A percentile compares a stretch with the other conserved stretches of the same genome.
Conservation (phyloP, 1,284 basidiomycete species). For the Cerioporus squamosus region DNA sequence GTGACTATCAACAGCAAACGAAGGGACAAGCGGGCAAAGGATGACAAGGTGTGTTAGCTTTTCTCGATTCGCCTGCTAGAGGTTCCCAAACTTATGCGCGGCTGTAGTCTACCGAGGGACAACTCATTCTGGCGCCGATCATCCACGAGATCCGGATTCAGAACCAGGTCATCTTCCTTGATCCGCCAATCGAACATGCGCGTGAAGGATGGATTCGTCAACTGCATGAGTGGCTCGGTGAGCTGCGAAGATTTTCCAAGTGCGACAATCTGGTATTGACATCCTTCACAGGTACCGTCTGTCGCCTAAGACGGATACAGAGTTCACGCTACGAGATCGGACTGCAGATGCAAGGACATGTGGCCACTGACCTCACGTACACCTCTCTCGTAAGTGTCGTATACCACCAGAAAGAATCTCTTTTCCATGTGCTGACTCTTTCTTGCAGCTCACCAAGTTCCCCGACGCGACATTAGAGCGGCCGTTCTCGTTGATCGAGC, state of each 20-base stretch:
- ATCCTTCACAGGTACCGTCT: conserved; percentile 74
- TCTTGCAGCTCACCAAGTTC: conserved; percentile 75
- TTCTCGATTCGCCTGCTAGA: background rate
- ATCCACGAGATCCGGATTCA: conserved; percentile 97
- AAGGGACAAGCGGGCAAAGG: conserved; percentile 69
- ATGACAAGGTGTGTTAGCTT: conserved; percentile 65
- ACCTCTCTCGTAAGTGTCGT: conserved; percentile 70
- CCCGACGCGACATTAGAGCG: conserved; percentile 76
- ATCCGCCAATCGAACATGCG: conserved; percentile 96
- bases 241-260: conserved; percentile 15
- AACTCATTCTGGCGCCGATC: conserved; percentile 79
- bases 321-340: conserved; percentile 97
- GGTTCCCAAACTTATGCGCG: background rate
- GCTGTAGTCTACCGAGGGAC: conserved; percentile 64
- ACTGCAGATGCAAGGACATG: conserved; percentile 77
- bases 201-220: conserved; percentile 91
- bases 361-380: conserved; percentile 75
- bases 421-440: too few relatives aligned
- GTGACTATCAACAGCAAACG: conserved; percentile 63
- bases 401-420: too few relatives aligned
- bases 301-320: conserved; percentile 85
- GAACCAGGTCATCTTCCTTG: conserved; percentile 98
- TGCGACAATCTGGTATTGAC: background rate
- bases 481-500: conserved; percentile 88
- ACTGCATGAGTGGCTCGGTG: conserved; percentile 89